Evolutionary conservation across 306 rosid species (phyloP).

Genomic region (Phaseolus lunatus): DNA sequence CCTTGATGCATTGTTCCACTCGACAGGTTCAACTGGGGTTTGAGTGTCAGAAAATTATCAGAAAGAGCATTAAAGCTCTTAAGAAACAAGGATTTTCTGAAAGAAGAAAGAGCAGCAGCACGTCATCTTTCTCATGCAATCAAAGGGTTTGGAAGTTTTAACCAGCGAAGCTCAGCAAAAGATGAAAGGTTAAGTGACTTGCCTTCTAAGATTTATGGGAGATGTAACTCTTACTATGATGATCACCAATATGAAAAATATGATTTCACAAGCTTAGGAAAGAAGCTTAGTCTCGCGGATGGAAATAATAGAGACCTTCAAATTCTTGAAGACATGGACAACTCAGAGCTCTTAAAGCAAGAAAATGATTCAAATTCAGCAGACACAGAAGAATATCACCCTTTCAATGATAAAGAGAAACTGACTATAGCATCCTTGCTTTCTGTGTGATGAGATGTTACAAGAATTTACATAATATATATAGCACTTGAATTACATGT

Average conservation of each 20-base stretch:
- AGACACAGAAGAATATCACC: conserved; percentile 48
- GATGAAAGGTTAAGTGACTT: conserved; percentile 43
- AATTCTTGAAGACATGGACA: conserved; percentile 26
- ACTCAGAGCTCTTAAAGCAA: conserved; percentile 7
- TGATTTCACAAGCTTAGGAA: conserved; percentile 16
- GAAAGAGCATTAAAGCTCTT: conserved; percentile 61
- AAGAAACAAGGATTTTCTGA: conserved; percentile 44
- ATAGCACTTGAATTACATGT: neutral
- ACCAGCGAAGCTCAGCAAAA: conserved; percentile 39
- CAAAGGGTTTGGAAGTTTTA: conserved; percentile 77
- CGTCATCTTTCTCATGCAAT: conserved; percentile 64
- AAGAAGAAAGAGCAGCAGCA: conserved; percentile 66
- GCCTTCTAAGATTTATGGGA: conserved; percentile 43
- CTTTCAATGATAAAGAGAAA: conserved; percentile 53
- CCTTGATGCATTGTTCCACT: neutral
- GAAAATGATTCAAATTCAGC: conserved; percentile 33
- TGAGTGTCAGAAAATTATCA: conserved; percentile 57
- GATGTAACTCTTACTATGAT: conserved; percentile 52
- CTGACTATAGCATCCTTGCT: conserved; percentile 52
- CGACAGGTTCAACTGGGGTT: conserved; percentile 82
- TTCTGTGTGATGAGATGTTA: conserved; percentile 33
- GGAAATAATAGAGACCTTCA: conserved; percentile 14
- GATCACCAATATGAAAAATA: conserved; percentile 22
- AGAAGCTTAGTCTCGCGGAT: neutral
- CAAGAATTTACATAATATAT: neutral